Evolutionary conservation across 1,284 basidiomycete genomes (phyloP), one percentile per base, ranked within the genome.

Genomic region (Peniophora sp.): DNA sequence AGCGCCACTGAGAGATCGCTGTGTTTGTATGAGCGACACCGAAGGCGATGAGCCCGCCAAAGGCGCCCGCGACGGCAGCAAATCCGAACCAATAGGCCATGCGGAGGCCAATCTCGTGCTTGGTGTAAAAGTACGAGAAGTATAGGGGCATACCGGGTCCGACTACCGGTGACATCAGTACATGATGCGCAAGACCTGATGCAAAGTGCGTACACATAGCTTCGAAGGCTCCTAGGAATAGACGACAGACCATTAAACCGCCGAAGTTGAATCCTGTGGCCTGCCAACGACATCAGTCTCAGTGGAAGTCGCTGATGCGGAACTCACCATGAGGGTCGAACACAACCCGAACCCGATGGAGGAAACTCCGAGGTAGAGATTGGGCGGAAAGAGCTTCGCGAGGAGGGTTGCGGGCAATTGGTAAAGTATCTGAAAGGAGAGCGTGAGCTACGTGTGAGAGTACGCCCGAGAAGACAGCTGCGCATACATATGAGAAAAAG

Each of bases 31-130:
- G 72, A 57, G 85, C 78, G 9, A 88, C 70, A 0, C 83, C 86
- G 58, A 84, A 88, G 1, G 86, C 85, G 39, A 88, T 75, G 17
- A 88, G 67, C 18, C 87, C 87, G 18, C 86, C 83, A 52, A 89
- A 88, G 12, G 87, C 86, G 22, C 86, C 86, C 36, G 87, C 83
- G 9, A 88, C 82, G 1, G 86, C 83, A 20, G 86, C 86, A 59
- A 88, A 88, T 8, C 83, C 85, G 59, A 88, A 87, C 84, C 84
- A 89, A 60, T 81, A 78, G 3, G 84, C 86, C 68, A 89, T 73
- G 62, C 86, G 75, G 46, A 83, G 65, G 15, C 86, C 87, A 57
- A 85, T 75, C 62, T 89, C 86, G 3, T 72, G 61, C 57, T 80
- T 86, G 9, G 85, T 88, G 64, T 89, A 89, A 62, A 83, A 89